These are phyloP conservation scores for Leucosporidium scottii DNA, from an alignment of 768 basidiomycete genomes.

Conservation along the genomic window DNA sequence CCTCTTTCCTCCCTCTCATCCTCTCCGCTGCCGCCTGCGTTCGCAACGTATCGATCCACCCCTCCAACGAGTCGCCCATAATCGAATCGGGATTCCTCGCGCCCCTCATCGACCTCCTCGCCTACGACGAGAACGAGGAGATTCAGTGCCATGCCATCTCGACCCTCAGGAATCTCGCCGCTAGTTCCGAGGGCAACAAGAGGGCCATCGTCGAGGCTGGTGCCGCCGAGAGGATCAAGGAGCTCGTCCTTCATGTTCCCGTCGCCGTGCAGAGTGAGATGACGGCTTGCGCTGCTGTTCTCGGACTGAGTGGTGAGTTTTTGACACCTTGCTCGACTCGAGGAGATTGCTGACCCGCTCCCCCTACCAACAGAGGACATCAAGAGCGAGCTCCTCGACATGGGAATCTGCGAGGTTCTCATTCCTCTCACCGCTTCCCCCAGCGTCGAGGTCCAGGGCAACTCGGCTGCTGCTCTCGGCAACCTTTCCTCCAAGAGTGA, in stretches of 20 bases:
- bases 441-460: slow-evolving; percentile 96
- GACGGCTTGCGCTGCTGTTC: slow-evolving; percentile 96
- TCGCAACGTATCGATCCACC: slow-evolving; percentile 97
- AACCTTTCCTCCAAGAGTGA: slow-evolving; percentile 93
- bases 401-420: slow-evolving; percentile 95
- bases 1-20: slow-evolving; percentile 93
- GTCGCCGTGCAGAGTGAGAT: slow-evolving; percentile 98
- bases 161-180: slow-evolving; percentile 90
- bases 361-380: slow-evolving; percentile 67
- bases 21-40: slow-evolving; percentile 97
- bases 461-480: slow-evolving; percentile 93
- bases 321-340: background rate
- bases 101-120: slow-evolving; percentile 87
- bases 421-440: slow-evolving; percentile 94
- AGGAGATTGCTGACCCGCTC: background rate
- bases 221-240: slow-evolving; percentile 92
- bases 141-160: slow-evolving; percentile 99
- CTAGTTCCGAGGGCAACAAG: slow-evolving; percentile 97
- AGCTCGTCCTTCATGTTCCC: slow-evolving; percentile 87
- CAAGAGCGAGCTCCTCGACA: slow-evolving; percentile 91
- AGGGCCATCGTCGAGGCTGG: slow-evolving; percentile 95
- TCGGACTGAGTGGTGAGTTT: slow-evolving; percentile 81
- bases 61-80: slow-evolving; percentile 96
- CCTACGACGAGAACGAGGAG: slow-evolving; percentile 99
- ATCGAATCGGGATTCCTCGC: slow-evolving; percentile 97